A percentile compares a stretch with the other conserved stretches of the same genome.
phyloP scores from a whole-genome alignment of 2,329 filamentous ascomycete species.

The Pseudopyrenochaeta lycopersici region DNA sequence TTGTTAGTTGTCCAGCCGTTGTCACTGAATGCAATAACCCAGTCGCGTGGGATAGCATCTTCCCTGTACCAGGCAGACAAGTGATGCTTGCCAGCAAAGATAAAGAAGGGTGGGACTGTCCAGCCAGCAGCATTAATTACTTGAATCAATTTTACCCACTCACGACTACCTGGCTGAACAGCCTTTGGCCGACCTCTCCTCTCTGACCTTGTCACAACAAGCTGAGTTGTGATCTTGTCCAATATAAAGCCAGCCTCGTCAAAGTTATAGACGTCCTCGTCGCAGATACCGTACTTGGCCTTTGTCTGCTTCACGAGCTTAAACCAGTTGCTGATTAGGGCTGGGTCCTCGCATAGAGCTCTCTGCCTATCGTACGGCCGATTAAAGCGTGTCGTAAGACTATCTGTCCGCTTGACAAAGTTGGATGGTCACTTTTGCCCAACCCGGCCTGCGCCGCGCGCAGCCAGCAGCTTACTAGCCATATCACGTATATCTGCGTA shows the following conservation, averaged over 20 bases:
- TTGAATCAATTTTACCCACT: slow-evolving; percentile 35
- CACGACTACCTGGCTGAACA: slow-evolving; percentile 33
- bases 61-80: slow-evolving; percentile 7
- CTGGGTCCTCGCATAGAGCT: slow-evolving; percentile 14
- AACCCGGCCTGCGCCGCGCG: slow-evolving; percentile 10
- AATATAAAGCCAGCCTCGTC: slow-evolving; percentile 45
- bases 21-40: slow-evolving; percentile 34
- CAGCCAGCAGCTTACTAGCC: slow-evolving; percentile 9
- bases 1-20: slow-evolving; percentile 50
- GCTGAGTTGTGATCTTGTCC: slow-evolving; percentile 30
- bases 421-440: slow-evolving; percentile 20
- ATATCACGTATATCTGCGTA: slow-evolving; percentile 2
- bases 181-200: slow-evolving; percentile 20
- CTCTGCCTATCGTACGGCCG: slow-evolving; percentile 16
- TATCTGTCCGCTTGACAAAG: slow-evolving; percentile 19
- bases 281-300: slow-evolving; percentile 15
- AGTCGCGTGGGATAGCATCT: slow-evolving; percentile 27
- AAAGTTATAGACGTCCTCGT: slow-evolving; percentile 29
- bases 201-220: slow-evolving; percentile 37
- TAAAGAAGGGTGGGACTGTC: slow-evolving; percentile 23
- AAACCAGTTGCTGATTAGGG: slow-evolving; percentile 10
- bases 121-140: slow-evolving; percentile 9
- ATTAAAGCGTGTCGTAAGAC: slow-evolving; percentile 11
- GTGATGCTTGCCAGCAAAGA: slow-evolving; percentile 20
- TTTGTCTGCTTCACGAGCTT: neutral